Evolutionary conservation across 75 land plant genomes (phyloP), one percentile per base, ranked within the genome.

Genomic region (Pinus albicaulis): DNA sequence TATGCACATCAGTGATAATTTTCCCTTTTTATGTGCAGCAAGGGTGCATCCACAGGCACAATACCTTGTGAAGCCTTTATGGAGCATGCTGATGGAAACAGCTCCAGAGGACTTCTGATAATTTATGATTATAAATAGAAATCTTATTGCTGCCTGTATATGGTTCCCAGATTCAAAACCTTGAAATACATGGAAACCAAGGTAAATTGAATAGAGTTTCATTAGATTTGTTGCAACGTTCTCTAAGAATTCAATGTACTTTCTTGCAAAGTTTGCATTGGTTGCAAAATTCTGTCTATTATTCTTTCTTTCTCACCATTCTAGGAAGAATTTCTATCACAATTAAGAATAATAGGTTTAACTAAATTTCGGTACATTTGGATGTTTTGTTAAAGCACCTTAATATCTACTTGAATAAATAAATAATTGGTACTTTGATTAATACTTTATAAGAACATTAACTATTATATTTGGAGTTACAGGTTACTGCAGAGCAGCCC

Each of bases 1-100:
- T 66, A 36, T 41, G 48, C 31, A 11, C 48, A 3, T n/a, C 41
- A 8, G n/a, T 36, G 12, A 68, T 41, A 7, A 68, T n/a, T 17
- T 36, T 68, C 48, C 71, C 41, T 68, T 19, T 16, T 38, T 66
- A 22, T 66, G 71, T 38, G n/a, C 71, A 66, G 38, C 44, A 66
- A 1, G 12, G 14, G 17, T 66, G 71, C 52, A 66, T 66, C n/a
- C 13, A 68, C n/a, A 41, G 20, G 23, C n/a, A 66, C 44, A 41
- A 36, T 41, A 7, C 71, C n/a, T 17, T n/a, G 13, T n/a, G 13
- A 24, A 68, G 31, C 71, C 48, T 68, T 36, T 8, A n/a, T 28
- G 48, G 12, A 68, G 34, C 36, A 20, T 68, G n/a, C 7, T 3
- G 52, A 68, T 41, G 36, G 44, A 38, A 20, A 68, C 36, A 38